These are phyloP conservation scores for Cadophora gregata DNA, from an alignment of 2,329 filamentous ascomycete species.

Conservation along the genomic window DNA sequence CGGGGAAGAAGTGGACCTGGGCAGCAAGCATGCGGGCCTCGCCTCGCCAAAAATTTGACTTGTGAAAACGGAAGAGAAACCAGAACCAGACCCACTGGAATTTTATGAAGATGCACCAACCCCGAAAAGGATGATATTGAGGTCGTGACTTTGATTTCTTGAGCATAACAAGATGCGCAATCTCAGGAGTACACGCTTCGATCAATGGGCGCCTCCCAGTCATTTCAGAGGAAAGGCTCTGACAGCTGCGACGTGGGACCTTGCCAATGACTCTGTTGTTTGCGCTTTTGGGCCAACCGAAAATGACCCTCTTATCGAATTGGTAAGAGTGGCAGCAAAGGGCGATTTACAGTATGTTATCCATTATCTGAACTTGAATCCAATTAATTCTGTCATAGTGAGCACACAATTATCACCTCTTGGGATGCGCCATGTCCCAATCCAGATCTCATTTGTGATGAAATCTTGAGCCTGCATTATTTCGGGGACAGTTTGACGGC, in stretches of 20 bases:
- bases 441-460: conserved; percentile 77
- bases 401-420: conserved; percentile 64
- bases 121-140: conserved; percentile 21
- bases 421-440: conserved; percentile 89
- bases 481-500: conserved; percentile 80
- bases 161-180: conserved; percentile 73
- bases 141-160: not conserved
- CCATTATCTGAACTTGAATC: conserved; percentile 46
- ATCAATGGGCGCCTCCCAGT: conserved; percentile 64
- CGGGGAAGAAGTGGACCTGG: conserved; percentile 31
- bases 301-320: conserved; percentile 73
- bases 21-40: conserved; percentile 19
- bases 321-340: conserved; percentile 61
- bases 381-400: conserved; percentile 40
- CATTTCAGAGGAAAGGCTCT: conserved; percentile 59
- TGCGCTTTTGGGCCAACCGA: conserved; percentile 83
- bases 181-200: conserved; percentile 77
- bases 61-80: conserved; percentile 32
- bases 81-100: conserved; percentile 18
- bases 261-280: conserved; percentile 76
- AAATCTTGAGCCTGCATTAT: conserved; percentile 80
- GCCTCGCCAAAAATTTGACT: conserved; percentile 31
- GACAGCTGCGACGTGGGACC: conserved; percentile 86
- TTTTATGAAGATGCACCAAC: conserved; percentile 23
- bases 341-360: conserved; percentile 43